Evolutionary conservation across 352 stramenopile species (phyloP).

Genomic region (Bremia lactucae): DNA sequence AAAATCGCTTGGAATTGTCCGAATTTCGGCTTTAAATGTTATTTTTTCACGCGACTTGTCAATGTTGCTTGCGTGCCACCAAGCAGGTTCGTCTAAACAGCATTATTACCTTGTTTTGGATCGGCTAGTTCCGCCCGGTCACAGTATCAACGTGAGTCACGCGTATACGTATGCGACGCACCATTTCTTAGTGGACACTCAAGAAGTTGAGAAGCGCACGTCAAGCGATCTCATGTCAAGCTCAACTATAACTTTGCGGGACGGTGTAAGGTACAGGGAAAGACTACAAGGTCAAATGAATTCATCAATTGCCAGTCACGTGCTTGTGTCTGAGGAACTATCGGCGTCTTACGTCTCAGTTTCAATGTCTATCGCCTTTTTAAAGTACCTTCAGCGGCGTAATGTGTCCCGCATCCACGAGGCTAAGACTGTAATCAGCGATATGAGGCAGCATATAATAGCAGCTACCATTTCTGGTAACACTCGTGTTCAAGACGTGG

Average conservation of each 20-base stretch:
- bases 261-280: slow-evolving; percentile 38
- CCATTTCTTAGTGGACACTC: slow-evolving; percentile 69
- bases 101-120: slow-evolving; percentile 71
- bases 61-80: slow-evolving; percentile 58
- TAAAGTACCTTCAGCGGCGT: slow-evolving; percentile 58
- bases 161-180: slow-evolving; percentile 74
- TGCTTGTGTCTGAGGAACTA: slow-evolving; percentile 76
- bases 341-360: slow-evolving; percentile 72
- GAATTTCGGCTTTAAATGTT: slow-evolving; percentile 59
- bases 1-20: slow-evolving; percentile 62
- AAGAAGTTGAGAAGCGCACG: slow-evolving; percentile 40
- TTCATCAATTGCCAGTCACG: slow-evolving; percentile 43
- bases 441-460: slow-evolving; percentile 51
- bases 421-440: slow-evolving; percentile 31
- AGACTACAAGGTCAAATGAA: slow-evolving; percentile 49
- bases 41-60: slow-evolving; percentile 68
- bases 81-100: slow-evolving; percentile 30
- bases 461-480: slow-evolving; percentile 4
- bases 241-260: slow-evolving; percentile 20
- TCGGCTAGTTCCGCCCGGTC: slow-evolving; percentile 44
- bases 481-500: slow-evolving; percentile 14
- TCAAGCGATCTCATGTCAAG: slow-evolving; percentile 25
- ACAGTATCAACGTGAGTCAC: slow-evolving; percentile 58
- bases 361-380: slow-evolving; percentile 70
- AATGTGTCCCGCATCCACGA: slow-evolving; percentile 60